phyloP scores from a whole-genome alignment of 345 rosid genomes.

The Pugionium cornutum region DNA sequence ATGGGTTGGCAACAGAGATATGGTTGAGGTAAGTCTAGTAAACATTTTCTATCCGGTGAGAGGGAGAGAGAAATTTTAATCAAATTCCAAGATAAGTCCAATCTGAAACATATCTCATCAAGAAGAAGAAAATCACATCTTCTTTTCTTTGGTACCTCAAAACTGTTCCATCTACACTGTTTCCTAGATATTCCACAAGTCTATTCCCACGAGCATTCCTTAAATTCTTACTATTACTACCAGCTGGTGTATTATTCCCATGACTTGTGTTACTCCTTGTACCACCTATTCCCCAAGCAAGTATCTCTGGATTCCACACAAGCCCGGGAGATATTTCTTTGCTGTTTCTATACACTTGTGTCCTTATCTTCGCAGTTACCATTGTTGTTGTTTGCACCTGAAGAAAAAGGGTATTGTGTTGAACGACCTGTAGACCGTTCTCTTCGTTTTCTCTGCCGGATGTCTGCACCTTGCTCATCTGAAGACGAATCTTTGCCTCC shows the following conservation, averaged over 20 bases:
- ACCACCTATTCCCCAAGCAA: slow-evolving; percentile 97
- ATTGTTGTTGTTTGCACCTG: slow-evolving; percentile 57
- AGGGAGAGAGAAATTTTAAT: slow-evolving; percentile 6
- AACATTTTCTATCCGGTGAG: slow-evolving; percentile 49
- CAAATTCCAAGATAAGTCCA: slow-evolving; percentile 6
- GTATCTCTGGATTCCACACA: slow-evolving; percentile 75
- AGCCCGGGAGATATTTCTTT: slow-evolving; percentile 80
- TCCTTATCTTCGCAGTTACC: slow-evolving; percentile 63
- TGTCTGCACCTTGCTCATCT: slow-evolving; percentile 71
- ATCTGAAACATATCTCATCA: background rate
- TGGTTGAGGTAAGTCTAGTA: slow-evolving; percentile 67
- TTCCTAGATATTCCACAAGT: slow-evolving; percentile 72
- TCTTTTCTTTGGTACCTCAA: slow-evolving; percentile 57
- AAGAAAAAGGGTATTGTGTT: slow-evolving; percentile 62
- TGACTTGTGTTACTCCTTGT: slow-evolving; percentile 88
- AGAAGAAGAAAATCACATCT: slow-evolving; percentile 16
- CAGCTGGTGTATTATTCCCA: slow-evolving; percentile 57
- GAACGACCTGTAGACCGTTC: slow-evolving; percentile 53
- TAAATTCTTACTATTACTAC: slow-evolving; percentile 53
- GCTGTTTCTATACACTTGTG: slow-evolving; percentile 49
- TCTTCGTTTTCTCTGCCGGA: slow-evolving; percentile 62
- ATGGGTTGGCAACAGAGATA: slow-evolving; percentile 74
- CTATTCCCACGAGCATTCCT: slow-evolving; percentile 67
- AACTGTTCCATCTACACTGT: slow-evolving; percentile 57
- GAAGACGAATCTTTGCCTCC: slow-evolving; percentile 85